Percentiles rank a stretch among this genome's conserved stretches.
phyloP scores from a whole-genome alignment of 306 rosid species.

The Vigna unguiculata region DNA sequence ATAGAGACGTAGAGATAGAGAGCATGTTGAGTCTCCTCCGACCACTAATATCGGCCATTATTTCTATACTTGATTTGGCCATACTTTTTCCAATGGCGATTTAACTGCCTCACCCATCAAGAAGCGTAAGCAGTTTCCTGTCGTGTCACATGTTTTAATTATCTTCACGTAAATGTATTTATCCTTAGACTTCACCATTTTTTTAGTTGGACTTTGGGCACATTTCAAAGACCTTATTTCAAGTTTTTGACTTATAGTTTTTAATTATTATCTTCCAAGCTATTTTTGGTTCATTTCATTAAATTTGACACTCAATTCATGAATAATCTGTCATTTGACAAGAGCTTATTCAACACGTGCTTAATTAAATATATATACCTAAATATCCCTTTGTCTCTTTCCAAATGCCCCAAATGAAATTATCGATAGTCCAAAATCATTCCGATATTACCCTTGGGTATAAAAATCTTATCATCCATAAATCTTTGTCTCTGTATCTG shows the following conservation, averaged over 20 bases:
- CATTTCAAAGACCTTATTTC: neutral
- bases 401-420: neutral
- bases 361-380: neutral
- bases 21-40: no score
- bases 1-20: no score
- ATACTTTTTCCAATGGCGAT: constrained; percentile 4
- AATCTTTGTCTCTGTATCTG: neutral
- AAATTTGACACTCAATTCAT: neutral
- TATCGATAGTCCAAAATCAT: neutral
- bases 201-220: neutral
- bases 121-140: neutral
- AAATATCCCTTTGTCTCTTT: constrained; percentile 11
- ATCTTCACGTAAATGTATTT: constrained; percentile 1
- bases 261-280: no score
- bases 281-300: no score
- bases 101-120: constrained; percentile 6
- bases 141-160: constrained; percentile 22
- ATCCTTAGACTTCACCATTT: neutral
- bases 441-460: neutral
- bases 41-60: no score
- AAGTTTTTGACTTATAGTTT: neutral
- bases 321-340: neutral
- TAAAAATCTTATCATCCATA: neutral
- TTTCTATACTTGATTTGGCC: no score
- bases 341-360: neutral